Percentiles rank a stretch among this genome's conserved stretches.
phyloP scores from a whole-genome alignment of 2,329 filamentous ascomycete species.

The Aureobasidium lini region DNA sequence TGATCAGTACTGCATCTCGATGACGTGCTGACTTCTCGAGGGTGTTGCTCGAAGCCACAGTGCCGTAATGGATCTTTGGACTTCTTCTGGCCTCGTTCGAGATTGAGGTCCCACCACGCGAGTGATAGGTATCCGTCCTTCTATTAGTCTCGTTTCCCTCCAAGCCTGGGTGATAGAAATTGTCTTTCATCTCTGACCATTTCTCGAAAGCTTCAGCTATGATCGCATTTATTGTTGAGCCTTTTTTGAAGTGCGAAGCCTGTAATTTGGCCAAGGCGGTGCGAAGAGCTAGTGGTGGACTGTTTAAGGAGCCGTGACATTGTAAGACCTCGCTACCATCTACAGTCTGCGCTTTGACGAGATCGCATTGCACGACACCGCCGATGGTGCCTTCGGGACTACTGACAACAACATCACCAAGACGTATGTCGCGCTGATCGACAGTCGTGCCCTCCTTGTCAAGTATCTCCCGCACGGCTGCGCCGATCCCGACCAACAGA shows the following conservation, averaged over 20 bases:
- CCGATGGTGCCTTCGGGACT: conserved; percentile 15
- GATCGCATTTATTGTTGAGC: neutral
- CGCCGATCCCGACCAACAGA: conserved; percentile 19
- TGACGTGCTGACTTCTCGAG: neutral
- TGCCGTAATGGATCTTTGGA: neutral
- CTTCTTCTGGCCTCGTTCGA: neutral
- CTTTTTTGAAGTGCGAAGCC: neutral
- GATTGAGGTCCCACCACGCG: too few species aligned
- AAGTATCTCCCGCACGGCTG: conserved; percentile 15
- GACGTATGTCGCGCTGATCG: conserved; percentile 17
- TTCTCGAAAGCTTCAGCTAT: neutral
- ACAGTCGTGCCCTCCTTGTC: neutral
- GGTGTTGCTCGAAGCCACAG: neutral
- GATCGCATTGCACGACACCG: conserved; percentile 23
- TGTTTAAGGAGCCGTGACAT: conserved; percentile 17
- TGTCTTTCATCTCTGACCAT: neutral
- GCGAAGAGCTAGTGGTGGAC: conserved; percentile 14
- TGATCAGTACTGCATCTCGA: neutral
- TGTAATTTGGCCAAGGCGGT: conserved; percentile 13
- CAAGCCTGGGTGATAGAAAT: neutral
- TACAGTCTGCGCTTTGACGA: conserved; percentile 16
- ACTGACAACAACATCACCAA: conserved; percentile 24
- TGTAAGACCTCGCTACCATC: neutral
- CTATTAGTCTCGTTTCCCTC: too few species aligned
- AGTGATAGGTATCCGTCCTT: too few species aligned